Conservation (phyloP, 352 stramenopile species). For the Globisporangium polare region DNA sequence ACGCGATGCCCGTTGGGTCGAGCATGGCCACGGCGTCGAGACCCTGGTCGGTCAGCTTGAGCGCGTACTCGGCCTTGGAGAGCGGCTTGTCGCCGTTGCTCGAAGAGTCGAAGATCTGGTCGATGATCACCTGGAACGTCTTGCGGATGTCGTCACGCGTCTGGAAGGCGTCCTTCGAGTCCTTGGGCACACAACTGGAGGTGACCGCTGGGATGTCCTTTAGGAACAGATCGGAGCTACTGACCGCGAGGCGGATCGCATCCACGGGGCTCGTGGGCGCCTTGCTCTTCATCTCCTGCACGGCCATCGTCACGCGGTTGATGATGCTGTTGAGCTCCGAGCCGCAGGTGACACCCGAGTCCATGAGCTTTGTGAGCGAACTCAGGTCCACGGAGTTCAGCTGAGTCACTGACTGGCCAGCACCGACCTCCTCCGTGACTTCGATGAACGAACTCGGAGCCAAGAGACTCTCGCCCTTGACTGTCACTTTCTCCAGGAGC, state of each 20-base stretch:
- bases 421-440: constrained; percentile 19
- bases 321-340: constrained; percentile 41
- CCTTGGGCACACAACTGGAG: constrained; percentile 35
- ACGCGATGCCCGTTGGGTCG: constrained; percentile 34
- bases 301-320: constrained; percentile 33
- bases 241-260: constrained; percentile 39
- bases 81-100: constrained; percentile 15
- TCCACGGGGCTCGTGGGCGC: constrained; percentile 22
- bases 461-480: constrained; percentile 34
- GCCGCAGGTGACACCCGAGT: constrained; percentile 16
- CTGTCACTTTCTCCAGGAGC: constrained; percentile 19
- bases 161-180: constrained; percentile 28
- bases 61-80: constrained; percentile 22
- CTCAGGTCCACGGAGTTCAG: not conserved
- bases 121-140: constrained; percentile 48
- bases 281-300: constrained; percentile 31
- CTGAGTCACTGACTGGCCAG: not conserved
- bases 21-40: constrained; percentile 23
- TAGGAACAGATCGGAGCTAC: constrained; percentile 30
- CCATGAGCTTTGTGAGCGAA: constrained; percentile 22
- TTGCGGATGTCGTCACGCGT: constrained; percentile 47
- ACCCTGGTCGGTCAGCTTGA: constrained; percentile 24
- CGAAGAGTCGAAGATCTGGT: constrained; percentile 39
- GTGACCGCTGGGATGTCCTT: constrained; percentile 40
- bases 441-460: constrained; percentile 21